These are phyloP conservation scores for Phascolomyces articulosus DNA, from an alignment of 371 early-diverging fungal species.

Conservation along the genomic window DNA sequence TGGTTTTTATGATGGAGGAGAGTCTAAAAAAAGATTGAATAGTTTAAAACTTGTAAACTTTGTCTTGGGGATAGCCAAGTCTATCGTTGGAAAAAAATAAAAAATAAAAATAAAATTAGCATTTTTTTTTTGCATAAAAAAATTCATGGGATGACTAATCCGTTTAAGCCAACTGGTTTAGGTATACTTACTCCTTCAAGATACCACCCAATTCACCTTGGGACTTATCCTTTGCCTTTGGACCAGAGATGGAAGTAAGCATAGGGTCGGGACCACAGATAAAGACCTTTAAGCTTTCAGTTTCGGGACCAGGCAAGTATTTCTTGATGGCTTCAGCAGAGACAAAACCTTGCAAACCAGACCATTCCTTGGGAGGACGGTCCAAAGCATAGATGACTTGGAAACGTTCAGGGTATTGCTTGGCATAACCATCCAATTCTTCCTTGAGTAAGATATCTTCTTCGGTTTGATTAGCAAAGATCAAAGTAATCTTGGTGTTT, in stretches of 20 bases:
- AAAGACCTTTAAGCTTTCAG: slow-evolving; percentile 66
- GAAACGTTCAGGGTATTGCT: slow-evolving; percentile 76
- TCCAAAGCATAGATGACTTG: slow-evolving; percentile 83
- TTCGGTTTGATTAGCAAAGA: slow-evolving; percentile 88
- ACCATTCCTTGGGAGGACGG: slow-evolving; percentile 67
- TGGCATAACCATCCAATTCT: slow-evolving; percentile 75
- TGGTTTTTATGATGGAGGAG: not conserved
- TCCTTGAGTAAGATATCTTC: slow-evolving; percentile 85
- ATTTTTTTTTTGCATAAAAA: too few species aligned
- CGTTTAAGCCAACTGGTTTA: too few species aligned
- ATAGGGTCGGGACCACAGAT: slow-evolving; percentile 88
- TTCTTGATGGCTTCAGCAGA: slow-evolving; percentile 68
- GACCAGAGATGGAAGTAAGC: slow-evolving; percentile 80
- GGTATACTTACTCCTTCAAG: slow-evolving; percentile 71
- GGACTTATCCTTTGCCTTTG: slow-evolving; percentile 74
- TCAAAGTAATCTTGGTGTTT: slow-evolving; percentile 83
- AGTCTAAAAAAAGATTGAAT: too few species aligned
- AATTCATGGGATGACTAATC: too few species aligned
- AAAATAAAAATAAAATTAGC: too few species aligned
- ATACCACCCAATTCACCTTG: slow-evolving; percentile 88
- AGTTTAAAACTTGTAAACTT: slow-evolving; percentile 93
- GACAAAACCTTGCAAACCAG: slow-evolving; percentile 72
- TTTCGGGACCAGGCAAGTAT: slow-evolving; percentile 62
- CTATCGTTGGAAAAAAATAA: slow-evolving; percentile 13
- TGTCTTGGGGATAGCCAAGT: slow-evolving; percentile 74